A percentile compares a stretch with the other conserved stretches of the same genome.
Conservation (phyloP, 768 basidiomycete genomes). For the Suillus discolor region DNA sequence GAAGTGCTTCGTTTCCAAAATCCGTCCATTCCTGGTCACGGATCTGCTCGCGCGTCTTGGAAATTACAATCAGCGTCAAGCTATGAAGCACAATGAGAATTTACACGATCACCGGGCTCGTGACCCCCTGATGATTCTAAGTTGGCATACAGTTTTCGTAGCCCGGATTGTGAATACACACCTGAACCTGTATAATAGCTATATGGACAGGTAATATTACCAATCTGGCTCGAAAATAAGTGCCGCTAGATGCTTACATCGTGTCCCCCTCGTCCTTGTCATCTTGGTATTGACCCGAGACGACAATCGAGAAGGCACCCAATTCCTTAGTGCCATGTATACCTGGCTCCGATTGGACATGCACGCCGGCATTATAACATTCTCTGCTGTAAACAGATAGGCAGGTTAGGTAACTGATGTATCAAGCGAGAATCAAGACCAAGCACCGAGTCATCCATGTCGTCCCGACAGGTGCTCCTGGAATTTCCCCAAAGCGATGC, state of each 20-base stretch:
- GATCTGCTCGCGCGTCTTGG: slow-evolving; percentile 23
- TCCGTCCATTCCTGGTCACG: slow-evolving; percentile 25
- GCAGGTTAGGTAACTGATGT: not conserved
- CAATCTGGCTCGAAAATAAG: slow-evolving; percentile 11
- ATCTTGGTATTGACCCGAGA: slow-evolving; percentile 25
- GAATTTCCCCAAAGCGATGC: slow-evolving; percentile 28
- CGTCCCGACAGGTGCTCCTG: slow-evolving; percentile 22
- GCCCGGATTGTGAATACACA: not conserved
- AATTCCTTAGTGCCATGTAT: slow-evolving; percentile 20
- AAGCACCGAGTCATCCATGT: slow-evolving; percentile 23
- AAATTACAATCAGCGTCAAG: not conserved
- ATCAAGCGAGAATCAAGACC: not conserved
- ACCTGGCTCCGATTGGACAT: slow-evolving; percentile 15
- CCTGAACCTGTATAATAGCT: slow-evolving; percentile 30
- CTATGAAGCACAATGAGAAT: slow-evolving; percentile 3
- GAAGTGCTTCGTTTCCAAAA: slow-evolving; percentile 16
- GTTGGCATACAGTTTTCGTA: not conserved
- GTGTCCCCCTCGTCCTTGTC: slow-evolving; percentile 27
- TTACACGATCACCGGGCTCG: slow-evolving; percentile 1
- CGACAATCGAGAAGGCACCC: slow-evolving; percentile 21
- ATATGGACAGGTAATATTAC: slow-evolving; percentile 7
- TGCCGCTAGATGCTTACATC: slow-evolving; percentile 26
- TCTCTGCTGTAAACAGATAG: not conserved
- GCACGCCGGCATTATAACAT: slow-evolving; percentile 23
- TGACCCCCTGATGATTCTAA: slow-evolving; percentile 20